phyloP scores from a whole-genome alignment of 2,329 filamentous ascomycete species.

The Periconia digitata region DNA sequence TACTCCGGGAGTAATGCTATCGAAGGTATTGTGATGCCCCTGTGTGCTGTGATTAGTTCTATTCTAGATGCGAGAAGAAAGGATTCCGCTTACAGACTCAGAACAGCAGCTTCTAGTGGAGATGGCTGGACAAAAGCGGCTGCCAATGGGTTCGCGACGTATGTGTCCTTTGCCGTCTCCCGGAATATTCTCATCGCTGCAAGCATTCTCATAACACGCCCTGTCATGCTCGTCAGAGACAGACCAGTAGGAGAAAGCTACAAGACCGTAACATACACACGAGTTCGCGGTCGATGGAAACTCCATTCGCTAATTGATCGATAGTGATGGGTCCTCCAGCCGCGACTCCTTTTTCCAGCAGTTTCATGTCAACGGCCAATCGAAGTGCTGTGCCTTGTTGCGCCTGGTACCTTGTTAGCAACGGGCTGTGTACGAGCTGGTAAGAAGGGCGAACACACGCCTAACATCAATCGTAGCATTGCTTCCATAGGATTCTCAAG shows the following conservation, averaged over 20 bases:
- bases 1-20: constrained; percentile 21
- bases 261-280: neutral
- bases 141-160: neutral
- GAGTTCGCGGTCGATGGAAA: neutral
- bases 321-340: neutral
- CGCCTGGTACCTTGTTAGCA: neutral
- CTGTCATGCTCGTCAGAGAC: neutral
- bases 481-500: neutral
- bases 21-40: neutral
- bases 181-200: neutral
- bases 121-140: neutral
- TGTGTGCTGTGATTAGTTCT: neutral
- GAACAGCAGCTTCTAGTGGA: neutral
- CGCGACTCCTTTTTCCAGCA: neutral
- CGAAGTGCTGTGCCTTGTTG: neutral
- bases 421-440: neutral
- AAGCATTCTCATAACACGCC: neutral
- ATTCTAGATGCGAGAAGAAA: neutral
- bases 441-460: neutral
- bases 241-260: neutral
- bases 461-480: neutral
- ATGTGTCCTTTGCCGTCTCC: neutral
- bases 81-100: neutral
- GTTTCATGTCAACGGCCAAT: neutral
- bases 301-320: neutral